Conservation (phyloP, 2,329 filamentous ascomycete species). For the Purpureocillium takamizusanense region DNA sequence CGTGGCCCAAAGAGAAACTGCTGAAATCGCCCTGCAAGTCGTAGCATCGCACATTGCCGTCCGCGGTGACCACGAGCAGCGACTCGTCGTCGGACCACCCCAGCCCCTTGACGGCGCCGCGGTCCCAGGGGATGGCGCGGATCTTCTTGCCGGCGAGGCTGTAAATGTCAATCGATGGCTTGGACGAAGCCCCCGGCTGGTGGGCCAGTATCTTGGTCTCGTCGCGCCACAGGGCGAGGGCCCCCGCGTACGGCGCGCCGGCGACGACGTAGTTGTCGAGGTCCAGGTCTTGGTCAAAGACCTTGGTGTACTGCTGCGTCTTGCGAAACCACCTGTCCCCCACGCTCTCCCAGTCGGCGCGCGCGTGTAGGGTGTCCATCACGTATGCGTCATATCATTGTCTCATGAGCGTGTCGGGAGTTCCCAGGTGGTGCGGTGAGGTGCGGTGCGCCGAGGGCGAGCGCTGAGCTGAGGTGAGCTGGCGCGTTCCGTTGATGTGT, state of each 20-base stretch:
- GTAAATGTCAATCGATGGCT: conserved; percentile 88
- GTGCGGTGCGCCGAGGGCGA: no score
- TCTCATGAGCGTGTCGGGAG: conserved; percentile 4
- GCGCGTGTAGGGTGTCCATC: conserved; percentile 56
- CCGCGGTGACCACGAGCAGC: conserved; percentile 76
- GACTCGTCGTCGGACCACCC: conserved; percentile 97
- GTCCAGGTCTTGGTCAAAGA: conserved; percentile 90
- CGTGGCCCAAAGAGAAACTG: conserved; percentile 85
- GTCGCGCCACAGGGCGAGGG: conserved; percentile 84
- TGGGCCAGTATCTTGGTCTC: conserved; percentile 76
- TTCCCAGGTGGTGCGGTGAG: no score
- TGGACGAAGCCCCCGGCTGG: conserved; percentile 60
- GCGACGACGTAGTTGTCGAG: conserved; percentile 89
- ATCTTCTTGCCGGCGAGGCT: conserved; percentile 86
- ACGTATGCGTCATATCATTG: conserved; percentile 20
- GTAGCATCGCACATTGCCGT: conserved; percentile 86
- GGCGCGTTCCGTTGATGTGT: no score
- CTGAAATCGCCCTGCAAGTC: conserved; percentile 92
- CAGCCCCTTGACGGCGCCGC: conserved; percentile 74
- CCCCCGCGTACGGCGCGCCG: conserved; percentile 87
- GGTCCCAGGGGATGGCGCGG: conserved; percentile 82
- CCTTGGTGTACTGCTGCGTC: conserved; percentile 80
- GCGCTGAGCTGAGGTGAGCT: no score
- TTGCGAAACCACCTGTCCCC: conserved; percentile 95
- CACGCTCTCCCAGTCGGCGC: conserved; percentile 88